These are phyloP conservation scores for Solanum hybrid DNA, from an alignment of 305 asterid genomes.

Conservation along the genomic window DNA sequence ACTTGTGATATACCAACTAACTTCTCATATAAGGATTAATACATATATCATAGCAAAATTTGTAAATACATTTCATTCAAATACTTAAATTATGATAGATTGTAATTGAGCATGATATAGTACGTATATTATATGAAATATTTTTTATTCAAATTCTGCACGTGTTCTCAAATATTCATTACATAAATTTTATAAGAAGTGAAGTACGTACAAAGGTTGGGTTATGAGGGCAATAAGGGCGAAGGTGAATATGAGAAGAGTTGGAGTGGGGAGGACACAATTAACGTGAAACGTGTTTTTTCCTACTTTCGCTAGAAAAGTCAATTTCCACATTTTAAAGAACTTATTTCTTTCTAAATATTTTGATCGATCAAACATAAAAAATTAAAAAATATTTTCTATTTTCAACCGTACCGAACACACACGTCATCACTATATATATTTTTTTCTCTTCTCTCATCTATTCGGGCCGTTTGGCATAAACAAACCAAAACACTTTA, in stretches of 20 bases:
- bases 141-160: neutral
- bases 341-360: neutral
- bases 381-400: neutral
- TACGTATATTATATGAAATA: neutral
- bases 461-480: neutral
- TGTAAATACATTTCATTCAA: neutral
- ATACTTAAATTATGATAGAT: neutral
- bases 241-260: neutral
- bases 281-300: neutral
- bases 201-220: neutral
- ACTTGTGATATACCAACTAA: neutral
- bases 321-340: neutral
- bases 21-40: neutral
- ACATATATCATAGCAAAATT: neutral
- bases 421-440: neutral
- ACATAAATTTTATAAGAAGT: neutral
- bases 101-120: neutral
- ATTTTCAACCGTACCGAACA: neutral
- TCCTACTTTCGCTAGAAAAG: neutral
- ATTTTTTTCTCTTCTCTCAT: neutral
- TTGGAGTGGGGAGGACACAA: neutral
- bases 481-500: neutral
- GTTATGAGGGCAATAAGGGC: neutral
- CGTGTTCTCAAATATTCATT: neutral
- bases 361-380: neutral